phyloP scores from a whole-genome alignment of 192 early-diverging fungal species.

The Entomortierella parvispora region DNA sequence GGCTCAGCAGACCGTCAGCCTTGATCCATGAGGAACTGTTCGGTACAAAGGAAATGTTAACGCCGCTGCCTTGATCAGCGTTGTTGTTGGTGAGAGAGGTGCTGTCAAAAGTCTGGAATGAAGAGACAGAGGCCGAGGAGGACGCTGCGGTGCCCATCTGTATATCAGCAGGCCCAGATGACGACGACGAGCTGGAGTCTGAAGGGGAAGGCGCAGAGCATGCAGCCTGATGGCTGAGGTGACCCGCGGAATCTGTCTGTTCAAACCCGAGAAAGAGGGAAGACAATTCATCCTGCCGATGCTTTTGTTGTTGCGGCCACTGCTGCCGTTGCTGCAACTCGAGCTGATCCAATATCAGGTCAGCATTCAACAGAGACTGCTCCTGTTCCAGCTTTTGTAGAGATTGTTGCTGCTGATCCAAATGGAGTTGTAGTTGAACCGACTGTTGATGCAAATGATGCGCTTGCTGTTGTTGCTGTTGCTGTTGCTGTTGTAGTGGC shows the following conservation, averaged over 20 bases:
- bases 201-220: conserved; percentile 1
- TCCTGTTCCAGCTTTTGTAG: not conserved
- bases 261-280: not conserved
- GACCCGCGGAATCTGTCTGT: not conserved
- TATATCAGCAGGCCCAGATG: not conserved
- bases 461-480: conserved; percentile 1
- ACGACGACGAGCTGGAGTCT: not conserved
- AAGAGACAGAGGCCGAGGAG: no score
- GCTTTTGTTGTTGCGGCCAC: no score
- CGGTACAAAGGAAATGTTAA: not conserved
- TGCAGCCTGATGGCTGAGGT: not conserved
- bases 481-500: not conserved
- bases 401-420: not conserved
- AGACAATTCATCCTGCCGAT: no score
- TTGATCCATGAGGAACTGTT: conserved; percentile 6
- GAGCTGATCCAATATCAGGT: no score
- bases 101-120: not conserved
- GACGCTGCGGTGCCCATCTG: no score
- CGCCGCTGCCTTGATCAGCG: not conserved
- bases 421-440: not conserved
- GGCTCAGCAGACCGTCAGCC: conserved; percentile 6
- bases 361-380: not conserved
- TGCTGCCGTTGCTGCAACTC: no score
- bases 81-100: not conserved
- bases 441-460: not conserved